phyloP scores from a whole-genome alignment of 805 yeast genomes.

The Yamadazyma philogaea region DNA sequence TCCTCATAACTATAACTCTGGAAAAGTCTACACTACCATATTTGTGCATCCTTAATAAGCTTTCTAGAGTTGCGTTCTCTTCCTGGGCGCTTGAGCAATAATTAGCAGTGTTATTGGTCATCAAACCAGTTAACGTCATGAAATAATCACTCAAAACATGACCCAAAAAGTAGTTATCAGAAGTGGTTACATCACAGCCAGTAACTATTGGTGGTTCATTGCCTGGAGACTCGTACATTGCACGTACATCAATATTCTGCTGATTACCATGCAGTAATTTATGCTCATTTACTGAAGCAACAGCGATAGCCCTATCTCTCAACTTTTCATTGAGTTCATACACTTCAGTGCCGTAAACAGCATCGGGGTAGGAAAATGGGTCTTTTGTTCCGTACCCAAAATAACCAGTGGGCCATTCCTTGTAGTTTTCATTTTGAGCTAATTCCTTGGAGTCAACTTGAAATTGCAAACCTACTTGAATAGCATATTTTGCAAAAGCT shows the following conservation, averaged over 20 bases:
- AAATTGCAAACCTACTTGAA: constrained; percentile 59
- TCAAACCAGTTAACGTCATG: constrained; percentile 42
- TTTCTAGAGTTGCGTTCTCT: constrained; percentile 64
- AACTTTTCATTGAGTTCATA: constrained; percentile 58
- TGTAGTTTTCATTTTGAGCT: constrained; percentile 19
- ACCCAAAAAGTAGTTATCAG: constrained; percentile 62
- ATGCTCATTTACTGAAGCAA: constrained; percentile 42
- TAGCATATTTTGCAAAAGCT: constrained; percentile 57
- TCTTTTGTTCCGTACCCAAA: constrained; percentile 51
- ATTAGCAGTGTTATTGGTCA: constrained; percentile 57
- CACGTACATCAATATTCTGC: constrained; percentile 44
- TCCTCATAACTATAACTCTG: constrained; percentile 58
- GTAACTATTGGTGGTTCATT: constrained; percentile 11
- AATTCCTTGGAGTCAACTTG: constrained; percentile 52
- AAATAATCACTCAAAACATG: constrained; percentile 49
- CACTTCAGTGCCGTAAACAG: constrained; percentile 62
- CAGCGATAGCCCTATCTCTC: constrained; percentile 54
- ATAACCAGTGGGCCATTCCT: constrained; percentile 61
- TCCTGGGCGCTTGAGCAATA: constrained; percentile 67
- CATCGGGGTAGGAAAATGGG: constrained; percentile 50
- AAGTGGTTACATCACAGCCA: constrained; percentile 55
- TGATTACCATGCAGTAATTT: constrained; percentile 44
- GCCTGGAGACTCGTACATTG: constrained; percentile 34
- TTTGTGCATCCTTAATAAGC: constrained; percentile 51
- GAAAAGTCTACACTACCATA: constrained; percentile 55